Conservation (phyloP, 306 rosid genomes). For the Senna siamea region DNA sequence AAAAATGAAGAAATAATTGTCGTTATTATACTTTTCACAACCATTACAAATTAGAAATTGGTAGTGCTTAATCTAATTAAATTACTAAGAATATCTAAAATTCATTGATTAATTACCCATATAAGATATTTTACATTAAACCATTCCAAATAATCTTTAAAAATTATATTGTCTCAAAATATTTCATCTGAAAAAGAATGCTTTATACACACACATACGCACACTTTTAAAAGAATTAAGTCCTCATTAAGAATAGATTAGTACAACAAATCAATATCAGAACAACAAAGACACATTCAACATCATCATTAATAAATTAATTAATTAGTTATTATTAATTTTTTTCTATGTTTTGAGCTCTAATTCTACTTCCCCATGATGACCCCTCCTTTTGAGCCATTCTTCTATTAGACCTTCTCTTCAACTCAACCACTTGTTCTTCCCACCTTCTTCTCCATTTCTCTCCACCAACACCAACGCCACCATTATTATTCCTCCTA, state of each 20-base stretch:
- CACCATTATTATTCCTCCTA: not conserved
- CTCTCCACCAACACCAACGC: not conserved
- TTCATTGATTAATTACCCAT: too few species aligned
- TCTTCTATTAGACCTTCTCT: constrained; percentile 44
- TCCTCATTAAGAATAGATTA: not conserved
- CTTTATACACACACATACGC: too few species aligned
- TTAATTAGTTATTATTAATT: not conserved
- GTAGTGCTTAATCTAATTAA: too few species aligned
- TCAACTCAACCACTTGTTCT: constrained; percentile 59
- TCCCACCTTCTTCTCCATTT: constrained; percentile 48
- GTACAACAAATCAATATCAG: not conserved
- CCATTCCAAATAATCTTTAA: too few species aligned
- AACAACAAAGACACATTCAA: not conserved
- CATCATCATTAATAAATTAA: not conserved
- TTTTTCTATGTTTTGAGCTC: constrained; percentile 29
- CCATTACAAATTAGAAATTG: too few species aligned
- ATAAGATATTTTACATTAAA: too few species aligned
- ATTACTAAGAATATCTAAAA: too few species aligned
- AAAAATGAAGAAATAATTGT: too few species aligned
- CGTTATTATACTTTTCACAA: too few species aligned
- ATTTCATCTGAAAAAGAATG: too few species aligned
- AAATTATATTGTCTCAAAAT: too few species aligned
- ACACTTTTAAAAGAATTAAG: not conserved
- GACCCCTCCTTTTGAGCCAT: constrained; percentile 30
- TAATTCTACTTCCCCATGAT: constrained; percentile 55